Percentiles rank a stretch among this genome's conserved stretches.
These are phyloP conservation scores for Scheffersomyces segobiensis DNA, from an alignment of 1,139 yeast species.

Conservation along the genomic window DNA sequence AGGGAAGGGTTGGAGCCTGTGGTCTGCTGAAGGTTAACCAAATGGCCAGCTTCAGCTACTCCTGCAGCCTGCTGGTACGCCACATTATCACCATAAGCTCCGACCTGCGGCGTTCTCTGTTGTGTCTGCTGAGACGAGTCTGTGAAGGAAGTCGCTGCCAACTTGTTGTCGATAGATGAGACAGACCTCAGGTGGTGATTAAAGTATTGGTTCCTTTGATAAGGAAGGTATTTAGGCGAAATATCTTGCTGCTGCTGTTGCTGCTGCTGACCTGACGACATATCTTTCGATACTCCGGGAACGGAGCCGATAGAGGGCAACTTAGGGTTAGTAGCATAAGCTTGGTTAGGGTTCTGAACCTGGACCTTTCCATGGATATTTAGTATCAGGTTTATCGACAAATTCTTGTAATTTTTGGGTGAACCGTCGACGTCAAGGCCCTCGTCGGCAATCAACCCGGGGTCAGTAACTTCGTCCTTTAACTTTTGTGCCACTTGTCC, in stretches of 20 bases:
- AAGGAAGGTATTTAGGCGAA: conserved; percentile 1
- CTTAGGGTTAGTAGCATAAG: background rate
- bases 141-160: background rate
- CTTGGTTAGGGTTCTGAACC: background rate
- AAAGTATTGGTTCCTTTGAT: background rate
- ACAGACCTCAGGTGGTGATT: conserved; percentile 1
- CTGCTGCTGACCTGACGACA: background rate
- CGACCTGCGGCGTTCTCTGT: background rate
- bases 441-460: background rate
- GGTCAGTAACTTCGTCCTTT: background rate
- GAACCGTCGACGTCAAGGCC: conserved; percentile 2
- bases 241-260: background rate
- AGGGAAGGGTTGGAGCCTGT: background rate
- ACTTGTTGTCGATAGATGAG: background rate
- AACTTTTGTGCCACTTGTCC: background rate
- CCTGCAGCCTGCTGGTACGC: background rate
- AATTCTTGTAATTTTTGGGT: conserved; percentile 11
- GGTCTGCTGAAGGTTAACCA: background rate
- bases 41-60: background rate
- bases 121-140: background rate
- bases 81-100: background rate
- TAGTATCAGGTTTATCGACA: conserved; percentile 13
- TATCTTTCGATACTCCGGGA: background rate
- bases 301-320: background rate
- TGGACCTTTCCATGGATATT: conserved; percentile 6